Conservation (phyloP, 129 eudicot species). For the Flaveria linearis region DNA sequence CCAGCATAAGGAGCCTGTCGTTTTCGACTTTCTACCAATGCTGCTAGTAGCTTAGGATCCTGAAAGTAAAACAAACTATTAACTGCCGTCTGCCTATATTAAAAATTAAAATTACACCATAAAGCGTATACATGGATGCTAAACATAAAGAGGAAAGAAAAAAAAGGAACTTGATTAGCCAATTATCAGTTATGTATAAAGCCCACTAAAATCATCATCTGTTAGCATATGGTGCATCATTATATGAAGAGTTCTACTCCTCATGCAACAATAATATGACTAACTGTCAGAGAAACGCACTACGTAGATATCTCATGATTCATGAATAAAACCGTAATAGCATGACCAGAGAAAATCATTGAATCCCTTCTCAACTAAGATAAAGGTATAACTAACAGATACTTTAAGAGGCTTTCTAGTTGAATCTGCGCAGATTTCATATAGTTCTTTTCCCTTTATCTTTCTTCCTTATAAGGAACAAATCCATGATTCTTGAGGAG, state of each 20-base stretch:
- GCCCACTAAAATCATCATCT: constrained; percentile 3
- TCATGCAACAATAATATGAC: not conserved
- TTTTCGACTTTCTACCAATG: constrained; percentile 76
- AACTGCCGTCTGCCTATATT: not conserved
- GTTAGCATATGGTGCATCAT: constrained; percentile 13
- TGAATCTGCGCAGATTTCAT: not conserved
- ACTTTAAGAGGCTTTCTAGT: not conserved
- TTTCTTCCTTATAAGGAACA: not conserved
- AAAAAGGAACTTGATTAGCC: not conserved
- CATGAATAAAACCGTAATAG: not conserved
- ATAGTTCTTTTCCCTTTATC: constrained; percentile 2
- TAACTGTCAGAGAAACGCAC: constrained; percentile 1
- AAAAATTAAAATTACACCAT: not conserved
- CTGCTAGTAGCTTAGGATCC: constrained; percentile 94
- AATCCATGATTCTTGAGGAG: constrained; percentile 5
- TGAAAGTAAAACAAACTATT: constrained; percentile 27
- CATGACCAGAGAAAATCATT: not conserved
- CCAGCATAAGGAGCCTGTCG: constrained; percentile 96
- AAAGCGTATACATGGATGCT: not conserved
- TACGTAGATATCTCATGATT: not conserved
- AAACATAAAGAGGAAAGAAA: not conserved
- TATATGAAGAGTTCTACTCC: constrained; percentile 3
- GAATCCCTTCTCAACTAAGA: not conserved
- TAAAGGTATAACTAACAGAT: constrained; percentile 2
- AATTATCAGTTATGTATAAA: not conserved